Conservation (phyloP, 2,329 filamentous ascomycete species). For the Xylaria sp. region DNA sequence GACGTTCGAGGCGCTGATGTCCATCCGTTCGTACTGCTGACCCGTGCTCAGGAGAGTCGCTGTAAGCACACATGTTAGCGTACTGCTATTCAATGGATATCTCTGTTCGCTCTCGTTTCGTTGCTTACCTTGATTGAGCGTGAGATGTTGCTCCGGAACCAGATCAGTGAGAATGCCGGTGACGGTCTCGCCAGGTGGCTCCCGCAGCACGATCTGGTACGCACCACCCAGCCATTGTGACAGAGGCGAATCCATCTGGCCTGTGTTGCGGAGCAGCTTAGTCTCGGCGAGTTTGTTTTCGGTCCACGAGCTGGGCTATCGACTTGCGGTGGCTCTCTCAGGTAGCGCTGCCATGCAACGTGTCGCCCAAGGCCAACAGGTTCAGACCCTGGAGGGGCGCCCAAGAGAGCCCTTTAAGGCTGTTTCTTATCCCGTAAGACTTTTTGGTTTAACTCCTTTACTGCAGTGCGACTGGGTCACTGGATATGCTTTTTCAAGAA, state of each 20-base stretch:
- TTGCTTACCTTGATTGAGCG: slow-evolving; percentile 22
- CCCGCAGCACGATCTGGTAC: slow-evolving; percentile 24
- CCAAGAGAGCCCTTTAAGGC: no score
- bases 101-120: background rate
- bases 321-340: background rate
- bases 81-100: background rate
- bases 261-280: background rate
- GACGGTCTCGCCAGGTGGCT: slow-evolving; percentile 23
- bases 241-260: slow-evolving; percentile 21
- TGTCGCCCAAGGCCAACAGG: background rate
- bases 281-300: background rate
- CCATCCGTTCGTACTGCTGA: slow-evolving; percentile 16
- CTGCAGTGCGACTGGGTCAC: background rate
- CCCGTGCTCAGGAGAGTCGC: slow-evolving; percentile 19
- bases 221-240: slow-evolving; percentile 26
- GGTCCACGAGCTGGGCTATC: background rate
- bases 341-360: background rate
- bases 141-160: slow-evolving; percentile 25
- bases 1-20: slow-evolving; percentile 26
- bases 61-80: slow-evolving; percentile 10
- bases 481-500: background rate
- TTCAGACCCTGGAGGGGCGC: background rate
- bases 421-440: no score
- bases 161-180: slow-evolving; percentile 22
- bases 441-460: background rate